Conservation (phyloP, 2,329 filamentous ascomycete species). For the Arthrobotrys iridis region DNA sequence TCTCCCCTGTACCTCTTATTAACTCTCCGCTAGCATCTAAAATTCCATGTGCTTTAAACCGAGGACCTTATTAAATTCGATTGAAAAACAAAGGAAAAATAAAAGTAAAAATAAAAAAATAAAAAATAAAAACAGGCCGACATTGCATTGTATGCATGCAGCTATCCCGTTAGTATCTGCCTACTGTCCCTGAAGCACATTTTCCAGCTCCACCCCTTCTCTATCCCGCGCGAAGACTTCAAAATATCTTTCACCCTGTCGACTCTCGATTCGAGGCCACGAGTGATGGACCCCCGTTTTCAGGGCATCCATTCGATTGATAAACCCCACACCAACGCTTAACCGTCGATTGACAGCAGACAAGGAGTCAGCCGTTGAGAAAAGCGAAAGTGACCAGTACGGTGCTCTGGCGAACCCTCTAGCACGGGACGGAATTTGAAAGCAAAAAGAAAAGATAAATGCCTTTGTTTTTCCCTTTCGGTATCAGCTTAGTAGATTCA, state of each 20-base stretch:
- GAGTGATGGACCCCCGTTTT: constrained; percentile 30
- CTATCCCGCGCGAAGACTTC: constrained; percentile 9
- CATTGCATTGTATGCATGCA: constrained; percentile 35
- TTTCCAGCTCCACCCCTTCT: constrained; percentile 3
- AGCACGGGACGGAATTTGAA: not conserved
- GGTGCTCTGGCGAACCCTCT: too few species aligned
- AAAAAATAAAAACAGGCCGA: not conserved
- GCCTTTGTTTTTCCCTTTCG: not conserved
- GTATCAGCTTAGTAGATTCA: too few species aligned
- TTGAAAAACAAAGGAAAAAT: not conserved
- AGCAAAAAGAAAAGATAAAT: constrained; percentile 7
- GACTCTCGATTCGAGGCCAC: constrained; percentile 25
- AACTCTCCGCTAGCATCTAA: constrained; percentile 24
- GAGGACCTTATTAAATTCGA: not conserved
- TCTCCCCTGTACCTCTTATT: constrained; percentile 27
- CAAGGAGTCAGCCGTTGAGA: constrained; percentile 35
- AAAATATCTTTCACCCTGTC: constrained; percentile 30
- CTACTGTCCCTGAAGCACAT: constrained; percentile 21
- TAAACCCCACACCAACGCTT: constrained; percentile 48
- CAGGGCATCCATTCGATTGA: constrained; percentile 15
- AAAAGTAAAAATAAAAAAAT: not conserved
- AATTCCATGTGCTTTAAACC: constrained; percentile 47
- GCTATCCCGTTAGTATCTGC: constrained; percentile 40
- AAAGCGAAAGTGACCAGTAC: constrained; percentile 14
- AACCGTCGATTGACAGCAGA: constrained; percentile 36